phyloP scores from a whole-genome alignment of 2,329 filamentous ascomycete genomes.

The Penicillium sp. region DNA sequence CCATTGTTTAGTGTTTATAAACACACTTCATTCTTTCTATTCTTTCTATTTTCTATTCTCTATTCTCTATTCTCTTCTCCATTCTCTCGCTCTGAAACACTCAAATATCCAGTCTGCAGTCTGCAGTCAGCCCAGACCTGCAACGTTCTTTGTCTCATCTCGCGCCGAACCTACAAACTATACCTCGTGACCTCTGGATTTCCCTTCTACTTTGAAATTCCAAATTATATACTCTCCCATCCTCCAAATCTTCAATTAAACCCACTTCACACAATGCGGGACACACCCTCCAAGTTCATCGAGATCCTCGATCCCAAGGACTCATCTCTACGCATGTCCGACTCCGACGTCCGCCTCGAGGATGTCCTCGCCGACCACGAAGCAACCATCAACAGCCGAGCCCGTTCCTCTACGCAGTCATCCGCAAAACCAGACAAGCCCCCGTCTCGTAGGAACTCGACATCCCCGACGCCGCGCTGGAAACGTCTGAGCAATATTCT shows the following conservation, averaged over 20 bases:
- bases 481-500: slow-evolving; percentile 30
- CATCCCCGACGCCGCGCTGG: slow-evolving; percentile 26
- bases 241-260: background rate
- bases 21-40: background rate
- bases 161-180: background rate
- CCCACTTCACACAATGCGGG: slow-evolving; percentile 20
- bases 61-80: background rate
- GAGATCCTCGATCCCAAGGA: slow-evolving; percentile 37
- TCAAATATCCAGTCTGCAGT: background rate
- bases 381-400: slow-evolving; percentile 27
- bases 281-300: slow-evolving; percentile 37
- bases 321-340: slow-evolving; percentile 27
- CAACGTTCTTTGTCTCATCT: slow-evolving; percentile 16
- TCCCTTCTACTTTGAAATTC: background rate
- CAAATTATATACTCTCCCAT: background rate
- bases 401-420: slow-evolving; percentile 31
- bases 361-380: slow-evolving; percentile 38
- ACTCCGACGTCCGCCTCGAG: slow-evolving; percentile 37
- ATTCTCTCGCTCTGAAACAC: slow-evolving; percentile 8
- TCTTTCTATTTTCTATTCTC: too few relatives aligned
- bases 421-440: slow-evolving; percentile 29
- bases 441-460: slow-evolving; percentile 16
- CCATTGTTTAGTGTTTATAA: slow-evolving; percentile 1
- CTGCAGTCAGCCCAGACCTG: slow-evolving; percentile 8
- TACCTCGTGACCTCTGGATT: slow-evolving; percentile 2